Conservation (phyloP, 2,329 filamentous ascomycete genomes). For the Penicillium capsulatum region DNA sequence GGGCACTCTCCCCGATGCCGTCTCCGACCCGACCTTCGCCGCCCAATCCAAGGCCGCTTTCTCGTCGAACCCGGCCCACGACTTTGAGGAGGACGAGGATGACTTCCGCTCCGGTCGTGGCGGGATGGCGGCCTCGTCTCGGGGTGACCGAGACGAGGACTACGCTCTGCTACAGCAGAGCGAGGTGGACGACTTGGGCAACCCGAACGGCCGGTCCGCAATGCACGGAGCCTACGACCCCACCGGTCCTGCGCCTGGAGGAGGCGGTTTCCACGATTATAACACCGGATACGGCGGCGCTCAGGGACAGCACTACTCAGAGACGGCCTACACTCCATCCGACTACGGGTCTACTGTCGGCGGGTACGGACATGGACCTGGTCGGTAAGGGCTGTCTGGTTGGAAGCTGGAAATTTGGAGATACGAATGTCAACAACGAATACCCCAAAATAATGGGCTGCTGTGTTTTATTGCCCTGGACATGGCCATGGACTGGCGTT, state of each 20-base stretch:
- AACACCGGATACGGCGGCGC: slow-evolving; percentile 42
- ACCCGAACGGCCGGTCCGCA: slow-evolving; percentile 31
- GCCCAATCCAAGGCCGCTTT: slow-evolving; percentile 48
- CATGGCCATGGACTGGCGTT: slow-evolving; percentile 34
- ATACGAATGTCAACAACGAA: slow-evolving; percentile 15
- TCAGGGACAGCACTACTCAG: slow-evolving; percentile 29
- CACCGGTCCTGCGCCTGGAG: slow-evolving; percentile 29
- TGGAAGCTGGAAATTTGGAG: slow-evolving; percentile 4
- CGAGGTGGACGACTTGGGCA: slow-evolving; percentile 43
- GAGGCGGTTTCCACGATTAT: slow-evolving; percentile 37
- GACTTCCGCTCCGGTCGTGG: slow-evolving; percentile 42
- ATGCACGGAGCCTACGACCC: slow-evolving; percentile 41
- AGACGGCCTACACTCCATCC: slow-evolving; percentile 10
- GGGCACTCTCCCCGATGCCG: slow-evolving; percentile 49
- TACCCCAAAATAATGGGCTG: slow-evolving; percentile 18
- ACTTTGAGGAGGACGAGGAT: slow-evolving; percentile 45
- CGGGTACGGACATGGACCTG: slow-evolving; percentile 15
- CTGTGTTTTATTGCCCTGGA: slow-evolving; percentile 22
- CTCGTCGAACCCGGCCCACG: slow-evolving; percentile 44
- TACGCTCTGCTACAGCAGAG: slow-evolving; percentile 50
- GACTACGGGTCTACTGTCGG: slow-evolving; percentile 16
- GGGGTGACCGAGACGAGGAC: slow-evolving; percentile 46
- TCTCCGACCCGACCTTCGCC: slow-evolving; percentile 46
- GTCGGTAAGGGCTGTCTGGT: slow-evolving; percentile 15
- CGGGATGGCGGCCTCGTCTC: slow-evolving; percentile 40